Evolutionary conservation across 306 rosid species (phyloP).

Genomic region (Citrullus amarus): DNA sequence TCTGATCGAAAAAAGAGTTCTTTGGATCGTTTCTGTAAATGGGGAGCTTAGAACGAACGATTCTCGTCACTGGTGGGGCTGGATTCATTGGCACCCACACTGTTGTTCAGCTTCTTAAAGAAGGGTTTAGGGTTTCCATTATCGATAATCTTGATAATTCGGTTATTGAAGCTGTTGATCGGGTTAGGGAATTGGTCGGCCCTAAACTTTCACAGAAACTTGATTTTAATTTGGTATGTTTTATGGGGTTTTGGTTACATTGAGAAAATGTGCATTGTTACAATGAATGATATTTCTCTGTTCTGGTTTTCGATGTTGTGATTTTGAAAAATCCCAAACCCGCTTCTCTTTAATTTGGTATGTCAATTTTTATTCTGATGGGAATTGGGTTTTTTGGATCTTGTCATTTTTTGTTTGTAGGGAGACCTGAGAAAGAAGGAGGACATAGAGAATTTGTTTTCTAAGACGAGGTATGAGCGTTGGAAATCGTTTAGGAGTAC

Average conservation of each 20-base stretch:
- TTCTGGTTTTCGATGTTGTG: not conserved
- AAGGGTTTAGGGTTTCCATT: slow-evolving; percentile 43
- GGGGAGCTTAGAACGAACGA: slow-evolving; percentile 41
- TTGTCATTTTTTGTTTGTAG: slow-evolving; percentile 18
- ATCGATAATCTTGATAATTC: slow-evolving; percentile 80
- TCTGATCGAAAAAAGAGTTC: no score
- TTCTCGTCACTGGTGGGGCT: slow-evolving; percentile 83
- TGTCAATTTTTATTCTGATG: not conserved
- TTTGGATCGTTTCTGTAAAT: not conserved
- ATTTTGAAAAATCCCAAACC: no score
- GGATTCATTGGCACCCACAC: slow-evolving; percentile 92
- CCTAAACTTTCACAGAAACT: slow-evolving; percentile 64
- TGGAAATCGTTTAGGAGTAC: no score
- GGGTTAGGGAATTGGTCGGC: slow-evolving; percentile 61
- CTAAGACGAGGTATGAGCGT: slow-evolving; percentile 33
- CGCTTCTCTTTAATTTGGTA: no score
- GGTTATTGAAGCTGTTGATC: slow-evolving; percentile 46
- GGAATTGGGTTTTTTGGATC: not conserved
- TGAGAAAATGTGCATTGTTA: not conserved
- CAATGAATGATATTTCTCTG: not conserved
- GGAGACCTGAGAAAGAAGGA: slow-evolving; percentile 66
- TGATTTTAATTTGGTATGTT: slow-evolving; percentile 43
- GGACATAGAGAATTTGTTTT: slow-evolving; percentile 68
- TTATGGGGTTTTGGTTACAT: not conserved
- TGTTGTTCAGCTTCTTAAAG: slow-evolving; percentile 68